Evolutionary conservation across 768 basidiomycete species (phyloP), one percentile per base, ranked within the genome.

Genomic region (Crepidotus variabilis): DNA sequence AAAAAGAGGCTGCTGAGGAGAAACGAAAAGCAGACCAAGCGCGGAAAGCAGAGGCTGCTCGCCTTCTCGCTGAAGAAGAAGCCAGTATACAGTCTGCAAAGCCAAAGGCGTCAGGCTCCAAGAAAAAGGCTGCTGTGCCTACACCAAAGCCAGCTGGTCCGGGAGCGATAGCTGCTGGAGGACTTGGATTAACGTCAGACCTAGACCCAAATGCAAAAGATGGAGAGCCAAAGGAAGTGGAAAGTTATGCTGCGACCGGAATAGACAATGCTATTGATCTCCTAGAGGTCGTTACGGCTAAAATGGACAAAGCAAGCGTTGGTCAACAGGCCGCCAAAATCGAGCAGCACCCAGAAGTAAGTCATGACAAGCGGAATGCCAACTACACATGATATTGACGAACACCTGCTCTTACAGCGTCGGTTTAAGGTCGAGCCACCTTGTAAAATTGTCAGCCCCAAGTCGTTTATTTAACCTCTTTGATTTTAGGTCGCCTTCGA

Each of bases 261-360:
- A 82, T 98, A 52, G 94, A 98, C 66, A 88, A 92, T 68, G 93
- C 91, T 8, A 69, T 98, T 51, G 94, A 98, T 71, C 78, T 96
- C 54, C 69, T 97, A 59, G 90, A 92, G 56, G 81, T 94, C 3
- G 92, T 96, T 23, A 95, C 85, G 48, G 90, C 91, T 2, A 94
- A 93, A 79, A 87, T 84, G 82, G 94, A 96, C 70, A 96, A 96
- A 74, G 91, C 92, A 1, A 92, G 90, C 62, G 76, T 95, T 33
- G 94, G 94, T 0, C 83, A 86, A 57, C 88, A 90, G 69, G 94
- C 94, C 13, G 92, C 92, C 51, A 80, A 82, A 36, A 81, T 97
- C 34, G 94, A 97, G 74, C 81, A 80, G 54, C 94, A 97, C 79
- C 94, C 94, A 51, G 94, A 97, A 85, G 92, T 93, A 64, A 49